Evolutionary conservation across 176 grass and related monocot species (phyloP).

Genomic region (Saccharum spontaneum): DNA sequence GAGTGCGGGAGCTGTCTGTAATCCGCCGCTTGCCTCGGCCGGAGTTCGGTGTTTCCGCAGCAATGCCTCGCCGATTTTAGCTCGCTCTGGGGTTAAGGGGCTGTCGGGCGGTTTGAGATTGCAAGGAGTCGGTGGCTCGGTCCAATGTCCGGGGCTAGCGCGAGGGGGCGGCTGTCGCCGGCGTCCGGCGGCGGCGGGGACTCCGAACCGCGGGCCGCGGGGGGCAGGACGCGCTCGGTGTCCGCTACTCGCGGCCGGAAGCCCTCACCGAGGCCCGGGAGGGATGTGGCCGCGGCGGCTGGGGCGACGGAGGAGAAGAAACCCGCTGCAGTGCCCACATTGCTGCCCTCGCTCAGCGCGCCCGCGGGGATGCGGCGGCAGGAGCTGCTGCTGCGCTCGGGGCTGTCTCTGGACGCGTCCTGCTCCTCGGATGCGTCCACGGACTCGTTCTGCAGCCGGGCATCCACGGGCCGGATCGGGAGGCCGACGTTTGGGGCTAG

Average conservation of each 20-base stretch:
- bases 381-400: slow-evolving; percentile 81
- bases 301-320: slow-evolving; percentile 41
- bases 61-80: slow-evolving; percentile 41
- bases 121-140: neutral
- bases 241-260: slow-evolving; percentile 55
- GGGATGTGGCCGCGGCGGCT: slow-evolving; percentile 6
- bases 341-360: slow-evolving; percentile 49
- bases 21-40: neutral
- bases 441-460: slow-evolving; percentile 94
- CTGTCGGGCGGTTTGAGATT: slow-evolving; percentile 6
- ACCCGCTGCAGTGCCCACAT: slow-evolving; percentile 33
- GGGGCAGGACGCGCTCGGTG: slow-evolving; percentile 49
- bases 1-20: neutral
- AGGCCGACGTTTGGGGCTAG: slow-evolving; percentile 46
- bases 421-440: slow-evolving; percentile 90
- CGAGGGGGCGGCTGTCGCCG: slow-evolving; percentile 44
- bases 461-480: slow-evolving; percentile 86
- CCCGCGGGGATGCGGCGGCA: slow-evolving; percentile 55
- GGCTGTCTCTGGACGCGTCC: slow-evolving; percentile 81
- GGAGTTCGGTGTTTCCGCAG: neutral
- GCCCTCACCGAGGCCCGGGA: slow-evolving; percentile 45
- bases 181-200: slow-evolving; percentile 40
- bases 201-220: slow-evolving; percentile 38
- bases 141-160: slow-evolving; percentile 46
- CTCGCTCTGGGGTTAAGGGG: neutral